phyloP scores from a whole-genome alignment of 805 yeast species.

The Yarrowia osloensis region DNA sequence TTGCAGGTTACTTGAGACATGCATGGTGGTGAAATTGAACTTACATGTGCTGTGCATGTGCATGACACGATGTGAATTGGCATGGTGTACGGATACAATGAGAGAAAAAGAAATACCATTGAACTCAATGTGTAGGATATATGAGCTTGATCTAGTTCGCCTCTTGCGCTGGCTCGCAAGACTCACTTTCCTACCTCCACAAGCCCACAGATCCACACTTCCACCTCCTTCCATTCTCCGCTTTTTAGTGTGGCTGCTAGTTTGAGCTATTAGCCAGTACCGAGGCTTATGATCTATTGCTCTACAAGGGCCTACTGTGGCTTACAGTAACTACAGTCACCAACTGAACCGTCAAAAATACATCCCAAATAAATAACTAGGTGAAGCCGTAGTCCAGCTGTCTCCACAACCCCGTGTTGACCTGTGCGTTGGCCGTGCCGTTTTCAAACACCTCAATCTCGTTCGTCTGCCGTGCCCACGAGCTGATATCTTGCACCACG shows the following conservation, averaged over 20 bases:
- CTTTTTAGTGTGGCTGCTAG: constrained; percentile 1
- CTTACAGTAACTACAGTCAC: neutral
- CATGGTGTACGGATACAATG: no score
- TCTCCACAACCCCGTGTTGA: constrained; percentile 32
- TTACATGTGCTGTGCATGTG: no score
- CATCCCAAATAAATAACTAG: constrained; percentile 14
- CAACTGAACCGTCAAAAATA: neutral
- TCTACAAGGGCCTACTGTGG: no score
- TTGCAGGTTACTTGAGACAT: neutral
- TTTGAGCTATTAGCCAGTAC: no score
- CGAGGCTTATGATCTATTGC: no score
- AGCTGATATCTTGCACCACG: constrained; percentile 40
- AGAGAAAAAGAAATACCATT: no score
- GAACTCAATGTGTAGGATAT: no score
- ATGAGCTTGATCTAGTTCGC: no score
- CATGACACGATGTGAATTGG: no score
- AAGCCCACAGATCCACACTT: no score
- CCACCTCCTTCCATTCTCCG: neutral
- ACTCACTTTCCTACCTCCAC: no score
- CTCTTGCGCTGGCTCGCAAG: no score
- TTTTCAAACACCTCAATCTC: constrained; percentile 29
- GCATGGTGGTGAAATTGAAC: neutral
- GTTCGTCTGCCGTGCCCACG: constrained; percentile 36
- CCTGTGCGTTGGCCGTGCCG: constrained; percentile 31
- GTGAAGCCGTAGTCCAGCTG: constrained; percentile 36